Conservation (phyloP, 768 basidiomycete species). For the Calocybe gangraenosa region DNA sequence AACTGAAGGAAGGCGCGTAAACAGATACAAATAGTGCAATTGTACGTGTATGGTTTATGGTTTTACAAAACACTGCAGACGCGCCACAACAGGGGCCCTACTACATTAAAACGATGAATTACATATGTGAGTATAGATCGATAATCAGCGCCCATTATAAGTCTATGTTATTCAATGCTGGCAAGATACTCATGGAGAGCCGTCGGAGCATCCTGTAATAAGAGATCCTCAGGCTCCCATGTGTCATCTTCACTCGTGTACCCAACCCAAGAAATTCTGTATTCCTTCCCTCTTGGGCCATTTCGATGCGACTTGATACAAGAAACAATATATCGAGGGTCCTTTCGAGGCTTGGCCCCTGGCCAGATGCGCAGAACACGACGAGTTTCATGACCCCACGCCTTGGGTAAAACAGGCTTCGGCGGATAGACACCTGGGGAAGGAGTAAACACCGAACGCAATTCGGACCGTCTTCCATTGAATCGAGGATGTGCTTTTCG, state of each 20-base stretch:
- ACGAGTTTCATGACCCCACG: constrained; percentile 52
- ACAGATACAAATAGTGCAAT: constrained; percentile 15
- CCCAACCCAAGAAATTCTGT: constrained; percentile 52
- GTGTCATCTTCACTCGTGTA: constrained; percentile 48
- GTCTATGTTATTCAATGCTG: not conserved
- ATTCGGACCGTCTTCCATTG: constrained; percentile 35
- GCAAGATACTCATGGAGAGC: constrained; percentile 38
- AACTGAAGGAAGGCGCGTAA: constrained; percentile 21
- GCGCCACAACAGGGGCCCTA: too few species aligned
- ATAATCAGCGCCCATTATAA: too few species aligned
- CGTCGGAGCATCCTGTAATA: constrained; percentile 46
- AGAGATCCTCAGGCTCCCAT: constrained; percentile 50
- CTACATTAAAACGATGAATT: too few species aligned
- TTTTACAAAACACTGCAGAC: too few species aligned
- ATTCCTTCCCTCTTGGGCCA: constrained; percentile 33
- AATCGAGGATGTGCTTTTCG: constrained; percentile 50
- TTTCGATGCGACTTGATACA: constrained; percentile 34
- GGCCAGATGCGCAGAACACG: constrained; percentile 36
- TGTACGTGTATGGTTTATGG: not conserved
- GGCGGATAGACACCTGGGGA: constrained; percentile 21
- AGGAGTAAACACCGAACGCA: constrained; percentile 34
- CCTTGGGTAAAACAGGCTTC: constrained; percentile 39
- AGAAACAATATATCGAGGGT: constrained; percentile 41
- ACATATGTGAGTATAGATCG: too few species aligned
- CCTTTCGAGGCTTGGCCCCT: constrained; percentile 27